Evolutionary conservation across 2,329 filamentous ascomycete genomes (phyloP).

Genomic region (Trichoderma polysporum): DNA sequence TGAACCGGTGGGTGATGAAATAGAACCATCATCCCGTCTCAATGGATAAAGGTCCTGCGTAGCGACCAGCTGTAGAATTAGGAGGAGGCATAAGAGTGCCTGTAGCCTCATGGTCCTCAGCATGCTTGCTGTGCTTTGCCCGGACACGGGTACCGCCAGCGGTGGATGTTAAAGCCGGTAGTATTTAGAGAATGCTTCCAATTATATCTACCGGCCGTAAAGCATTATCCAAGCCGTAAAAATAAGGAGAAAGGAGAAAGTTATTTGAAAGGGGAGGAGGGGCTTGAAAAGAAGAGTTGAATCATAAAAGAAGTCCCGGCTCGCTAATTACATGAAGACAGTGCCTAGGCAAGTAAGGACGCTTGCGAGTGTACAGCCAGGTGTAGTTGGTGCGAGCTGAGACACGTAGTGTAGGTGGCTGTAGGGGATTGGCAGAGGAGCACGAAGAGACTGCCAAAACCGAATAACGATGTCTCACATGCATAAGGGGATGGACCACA

Average conservation of each 20-base stretch:
- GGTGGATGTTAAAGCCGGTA: conserved; percentile 10
- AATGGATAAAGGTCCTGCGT: conserved; percentile 36
- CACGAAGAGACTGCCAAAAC: not conserved
- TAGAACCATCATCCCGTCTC: conserved; percentile 35
- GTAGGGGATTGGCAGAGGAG: conserved; percentile 6
- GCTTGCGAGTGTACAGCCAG: not conserved
- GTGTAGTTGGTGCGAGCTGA: conserved; percentile 14
- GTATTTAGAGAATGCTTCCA: conserved; percentile 25
- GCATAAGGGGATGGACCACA: not conserved
- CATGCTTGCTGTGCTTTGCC: conserved; percentile 33
- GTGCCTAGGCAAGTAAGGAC: not conserved
- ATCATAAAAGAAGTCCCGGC: conserved; percentile 7
- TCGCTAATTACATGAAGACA: not conserved
- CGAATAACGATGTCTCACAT: conserved; percentile 11
- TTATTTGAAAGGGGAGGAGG: not conserved
- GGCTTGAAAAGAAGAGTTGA: not conserved
- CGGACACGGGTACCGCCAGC: not conserved
- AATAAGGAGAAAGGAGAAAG: not conserved
- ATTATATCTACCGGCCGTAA: conserved; percentile 20
- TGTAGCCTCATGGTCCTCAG: conserved; percentile 36
- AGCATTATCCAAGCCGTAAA: conserved; percentile 25
- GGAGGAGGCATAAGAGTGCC: conserved; percentile 41
- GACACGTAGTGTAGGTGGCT: conserved; percentile 10
- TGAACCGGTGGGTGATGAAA: not conserved
- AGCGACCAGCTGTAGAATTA: conserved; percentile 39